phyloP scores from a whole-genome alignment of 495 filamentous ascomycete genomes.

The Tuber microsphaerosporum region DNA sequence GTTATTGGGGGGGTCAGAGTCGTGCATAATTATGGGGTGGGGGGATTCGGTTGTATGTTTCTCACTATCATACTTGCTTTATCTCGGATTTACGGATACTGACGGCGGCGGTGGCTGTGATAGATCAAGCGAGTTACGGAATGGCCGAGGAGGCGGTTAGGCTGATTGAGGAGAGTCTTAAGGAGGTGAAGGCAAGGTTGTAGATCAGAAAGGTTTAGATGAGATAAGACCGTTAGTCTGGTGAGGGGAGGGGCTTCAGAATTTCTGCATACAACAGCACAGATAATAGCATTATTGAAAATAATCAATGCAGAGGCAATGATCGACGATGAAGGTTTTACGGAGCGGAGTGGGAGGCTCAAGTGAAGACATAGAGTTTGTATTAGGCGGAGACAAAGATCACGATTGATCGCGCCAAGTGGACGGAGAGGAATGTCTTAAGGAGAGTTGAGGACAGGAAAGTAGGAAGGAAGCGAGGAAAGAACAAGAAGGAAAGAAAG shows the following conservation, averaged over 20 bases:
- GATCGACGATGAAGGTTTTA: no score
- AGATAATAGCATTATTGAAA: neutral
- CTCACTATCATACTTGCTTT: neutral
- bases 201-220: neutral
- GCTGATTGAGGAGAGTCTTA: slow-evolving; percentile 56
- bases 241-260: neutral
- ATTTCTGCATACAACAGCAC: neutral
- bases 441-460: no score
- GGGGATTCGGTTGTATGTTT: slow-evolving; percentile 62
- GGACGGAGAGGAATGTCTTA: no score
- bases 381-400: no score
- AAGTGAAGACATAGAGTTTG: no score
- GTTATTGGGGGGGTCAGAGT: slow-evolving; percentile 59
- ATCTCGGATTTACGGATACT: neutral
- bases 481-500: no score
- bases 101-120: slow-evolving; percentile 7
- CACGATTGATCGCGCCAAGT: no score
- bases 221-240: neutral
- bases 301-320: no score
- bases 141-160: slow-evolving; percentile 63
- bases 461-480: no score
- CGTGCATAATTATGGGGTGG: slow-evolving; percentile 96
- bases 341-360: no score
- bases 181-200: neutral
- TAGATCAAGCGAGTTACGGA: slow-evolving; percentile 81